Conservation (phyloP, 2,329 filamentous ascomycete genomes). For the Pseudogymnoascus pannorum region DNA sequence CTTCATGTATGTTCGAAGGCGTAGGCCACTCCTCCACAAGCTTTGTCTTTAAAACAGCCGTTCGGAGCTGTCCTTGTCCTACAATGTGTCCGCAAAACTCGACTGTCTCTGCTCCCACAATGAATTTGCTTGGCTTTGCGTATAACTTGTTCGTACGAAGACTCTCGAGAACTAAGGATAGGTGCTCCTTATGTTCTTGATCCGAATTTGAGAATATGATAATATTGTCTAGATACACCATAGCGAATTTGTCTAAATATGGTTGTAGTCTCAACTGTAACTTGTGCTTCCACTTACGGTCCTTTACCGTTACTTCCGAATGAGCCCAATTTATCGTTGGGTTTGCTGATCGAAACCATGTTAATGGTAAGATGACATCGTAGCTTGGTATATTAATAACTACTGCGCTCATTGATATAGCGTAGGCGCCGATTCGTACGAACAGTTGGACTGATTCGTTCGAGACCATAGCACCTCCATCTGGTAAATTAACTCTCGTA, state of each 20-base stretch:
- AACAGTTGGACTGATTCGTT: neutral
- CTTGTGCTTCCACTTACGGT: neutral
- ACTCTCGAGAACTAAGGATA: slow-evolving; percentile 9
- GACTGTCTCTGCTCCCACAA: slow-evolving; percentile 16
- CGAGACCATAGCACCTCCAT: neutral
- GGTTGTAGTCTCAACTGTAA: slow-evolving; percentile 11
- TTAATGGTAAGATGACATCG: neutral
- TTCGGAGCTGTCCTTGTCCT: slow-evolving; percentile 11
- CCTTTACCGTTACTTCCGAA: neutral
- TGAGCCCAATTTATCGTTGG: neutral
- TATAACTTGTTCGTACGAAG: slow-evolving; percentile 4
- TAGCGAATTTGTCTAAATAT: slow-evolving; percentile 9
- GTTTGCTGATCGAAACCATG: neutral
- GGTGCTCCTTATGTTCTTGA: slow-evolving; percentile 15
- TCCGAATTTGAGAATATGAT: slow-evolving; percentile 24
- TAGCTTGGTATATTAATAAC: neutral
- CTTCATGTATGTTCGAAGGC: slow-evolving; percentile 16
- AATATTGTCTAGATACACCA: slow-evolving; percentile 28
- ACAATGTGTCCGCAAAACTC: slow-evolving; percentile 18
- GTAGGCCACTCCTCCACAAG: slow-evolving; percentile 18
- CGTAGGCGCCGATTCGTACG: neutral
- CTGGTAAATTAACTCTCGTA: neutral
- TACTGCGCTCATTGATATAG: neutral
- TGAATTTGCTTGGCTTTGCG: slow-evolving; percentile 13
- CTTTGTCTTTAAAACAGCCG: slow-evolving; percentile 15